Evolutionary conservation across 345 rosid species (phyloP), one percentile per base, ranked within the genome.

Genomic region (Brassica incana): DNA sequence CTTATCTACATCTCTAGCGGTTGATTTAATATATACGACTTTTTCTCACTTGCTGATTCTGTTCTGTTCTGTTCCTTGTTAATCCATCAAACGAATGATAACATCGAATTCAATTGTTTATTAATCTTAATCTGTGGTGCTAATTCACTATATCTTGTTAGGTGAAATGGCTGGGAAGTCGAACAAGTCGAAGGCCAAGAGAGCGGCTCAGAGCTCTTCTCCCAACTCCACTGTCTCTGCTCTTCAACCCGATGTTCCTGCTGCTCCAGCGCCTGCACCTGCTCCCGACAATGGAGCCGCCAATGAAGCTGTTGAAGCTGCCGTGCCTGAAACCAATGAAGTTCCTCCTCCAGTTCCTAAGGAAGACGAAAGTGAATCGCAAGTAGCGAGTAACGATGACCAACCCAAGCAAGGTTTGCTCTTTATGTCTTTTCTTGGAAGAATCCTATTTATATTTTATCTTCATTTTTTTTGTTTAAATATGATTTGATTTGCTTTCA

Each of bases 161-260:
- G 80, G 70, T 67, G 84, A 85, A 77, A 92, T 93, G 98, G 99
- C 97, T 18, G 99, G 99, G 70, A 96, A 90, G 80, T 96, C 97
- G 62, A 92, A 82, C 86, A 96, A 83, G 85, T 92, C 90, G 71
- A 92, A 87, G 84, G 85, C 84, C 77, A 81, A 88, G 74, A 88
- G 87, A 77, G 82, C 82, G 70, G 77, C 81, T 68, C 79, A 73
- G 64, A 73, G 40, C 72, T 29, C 84, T 25, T 35, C 69, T 6
- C 25, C 84, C 29, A 87, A 72, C 73, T 71, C 89, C 59, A 50
- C 83, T 3, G 91, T 78, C 25, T 60, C 84, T 32, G 71, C 80
- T 2, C 78, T 77, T 3, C 38, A 85, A 3, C 43, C 93, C 1
- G 83, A 72, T 54, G 25, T 66, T 8, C 61, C 60, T 16, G 18